Percentiles rank a stretch among this genome's conserved stretches.
phyloP scores from a whole-genome alignment of 2,329 filamentous ascomycete species.

The Emmonsia crescens region DNA sequence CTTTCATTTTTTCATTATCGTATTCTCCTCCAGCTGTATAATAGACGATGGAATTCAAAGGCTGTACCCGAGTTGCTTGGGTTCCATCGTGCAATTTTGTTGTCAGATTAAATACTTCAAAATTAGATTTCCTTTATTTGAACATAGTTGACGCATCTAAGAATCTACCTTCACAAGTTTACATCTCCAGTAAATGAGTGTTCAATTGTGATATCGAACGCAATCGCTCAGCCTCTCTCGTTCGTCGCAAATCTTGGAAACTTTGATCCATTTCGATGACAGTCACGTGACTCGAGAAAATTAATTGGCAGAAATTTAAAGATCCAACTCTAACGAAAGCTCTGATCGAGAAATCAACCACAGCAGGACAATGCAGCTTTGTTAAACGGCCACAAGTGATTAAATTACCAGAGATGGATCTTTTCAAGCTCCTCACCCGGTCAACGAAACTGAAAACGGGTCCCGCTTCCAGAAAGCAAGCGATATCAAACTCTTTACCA shows the following conservation, averaged over 20 bases:
- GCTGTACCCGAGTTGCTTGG: conserved; percentile 21
- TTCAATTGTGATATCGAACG: background rate
- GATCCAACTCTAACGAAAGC: background rate
- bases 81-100: background rate
- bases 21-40: conserved; percentile 33
- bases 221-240: background rate
- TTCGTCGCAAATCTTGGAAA: no score
- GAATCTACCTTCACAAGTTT: background rate
- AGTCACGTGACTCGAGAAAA: background rate
- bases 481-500: conserved; percentile 23
- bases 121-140: conserved; percentile 1
- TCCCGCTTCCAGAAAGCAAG: conserved; percentile 16
- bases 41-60: conserved; percentile 39
- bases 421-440: conserved; percentile 35
- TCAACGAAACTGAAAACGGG: conserved; percentile 33
- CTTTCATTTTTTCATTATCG: conserved; percentile 21
- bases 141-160: background rate
- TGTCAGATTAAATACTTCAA: background rate
- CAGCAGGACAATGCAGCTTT: background rate
- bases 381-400: background rate
- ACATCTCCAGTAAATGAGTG: background rate
- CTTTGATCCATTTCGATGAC: no score
- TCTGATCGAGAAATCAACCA: background rate
- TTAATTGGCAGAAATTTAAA: background rate
- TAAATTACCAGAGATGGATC: conserved; percentile 29